Base-by-base conservation (phyloP, 2,329 filamentous ascomycete genomes). In the Fusarium cicatricum region DNA sequence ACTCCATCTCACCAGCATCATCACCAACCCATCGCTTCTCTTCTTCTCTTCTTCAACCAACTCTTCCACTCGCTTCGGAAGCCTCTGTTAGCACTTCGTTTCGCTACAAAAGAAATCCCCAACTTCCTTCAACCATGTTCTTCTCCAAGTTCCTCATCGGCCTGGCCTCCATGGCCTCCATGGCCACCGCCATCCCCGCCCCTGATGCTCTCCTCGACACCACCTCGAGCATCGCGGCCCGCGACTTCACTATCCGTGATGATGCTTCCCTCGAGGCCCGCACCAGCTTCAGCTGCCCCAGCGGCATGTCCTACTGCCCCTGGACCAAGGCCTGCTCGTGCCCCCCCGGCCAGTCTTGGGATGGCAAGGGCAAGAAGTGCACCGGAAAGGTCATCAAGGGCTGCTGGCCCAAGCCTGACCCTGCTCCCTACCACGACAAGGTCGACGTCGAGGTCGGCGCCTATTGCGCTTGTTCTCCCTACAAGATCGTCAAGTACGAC, bases 271-370 rank as follows among this genome's bases (percentile, higher is more conserved):
- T 67, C 31, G 57, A 64, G 32, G 59, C 68, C 40, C 64, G 65
- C 38, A 61, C 54, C 41, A 52, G 49, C 59, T 75, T 73, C 69
- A 51, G 52, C 33, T 76, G 74, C 67, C 74, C 73, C 31, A 52
- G 47, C 11, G 55, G 57, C 62, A 75, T 76, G 74, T 57, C 44
- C 62, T 76, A 76, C 71, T 72, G 70, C 66, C 67, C 70, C 54
- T 76, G 74, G 74, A 71, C 69, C 54, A 71, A 71, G 63, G 51
- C 78, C 28, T 82, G 80, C 69, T 68, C 79, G 14, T 80, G 80
- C 54, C 57, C 73, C 12, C 73, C 77, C 12, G 79, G 77, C 52
- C 72, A 76, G 68, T 67, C 71, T 49, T 74, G 74, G 56, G 75
- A 80, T 37, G 56, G 48, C 41, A 38, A 21, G 17, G 52, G 64